A percentile compares a stretch with the other conserved stretches of the same genome.
Conservation (phyloP, 176 grass and related monocot genomes). For the Eragrostis nindensis region DNA sequence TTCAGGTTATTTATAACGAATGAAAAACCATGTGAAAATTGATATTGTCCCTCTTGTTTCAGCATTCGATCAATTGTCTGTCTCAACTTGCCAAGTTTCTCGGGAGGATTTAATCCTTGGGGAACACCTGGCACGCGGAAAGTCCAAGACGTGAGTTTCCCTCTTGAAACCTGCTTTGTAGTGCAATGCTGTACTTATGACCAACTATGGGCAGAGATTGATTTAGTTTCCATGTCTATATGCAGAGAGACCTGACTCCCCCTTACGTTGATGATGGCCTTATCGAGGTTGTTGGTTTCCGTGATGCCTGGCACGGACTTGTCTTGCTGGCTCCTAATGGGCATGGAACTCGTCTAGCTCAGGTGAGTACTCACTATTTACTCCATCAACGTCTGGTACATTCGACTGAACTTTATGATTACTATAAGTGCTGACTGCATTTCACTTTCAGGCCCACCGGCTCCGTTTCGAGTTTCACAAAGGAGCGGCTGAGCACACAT, state of each 20-base stretch:
- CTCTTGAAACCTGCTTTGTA: constrained; percentile 1
- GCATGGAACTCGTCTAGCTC: too few species aligned
- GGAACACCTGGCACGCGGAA: constrained; percentile 57
- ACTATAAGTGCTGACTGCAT: too few species aligned
- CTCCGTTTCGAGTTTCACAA: too few species aligned
- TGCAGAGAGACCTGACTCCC: constrained; percentile 74
- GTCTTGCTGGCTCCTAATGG: too few species aligned
- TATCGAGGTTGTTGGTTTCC: constrained; percentile 16
- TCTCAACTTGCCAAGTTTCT: constrained; percentile 83
- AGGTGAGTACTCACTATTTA: too few species aligned
- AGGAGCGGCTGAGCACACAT: too few species aligned
- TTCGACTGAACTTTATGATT: not conserved
- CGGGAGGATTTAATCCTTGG: constrained; percentile 84
- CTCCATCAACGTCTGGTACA: too few species aligned
- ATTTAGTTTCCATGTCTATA: constrained; percentile 29
- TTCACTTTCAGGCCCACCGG: too few species aligned
- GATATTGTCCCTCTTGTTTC: constrained; percentile 15
- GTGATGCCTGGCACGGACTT: too few species aligned
- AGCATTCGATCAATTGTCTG: constrained; percentile 82
- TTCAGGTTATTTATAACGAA: not conserved
- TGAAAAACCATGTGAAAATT: not conserved
- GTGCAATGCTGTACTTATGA: not conserved
- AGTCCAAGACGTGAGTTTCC: constrained; percentile 58
- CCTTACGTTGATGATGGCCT: constrained; percentile 83
- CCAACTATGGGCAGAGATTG: not conserved